These are phyloP conservation scores for Aspergillus novofumigatus DNA, from an alignment of 2,329 filamentous ascomycete genomes.

Conservation along the genomic window DNA sequence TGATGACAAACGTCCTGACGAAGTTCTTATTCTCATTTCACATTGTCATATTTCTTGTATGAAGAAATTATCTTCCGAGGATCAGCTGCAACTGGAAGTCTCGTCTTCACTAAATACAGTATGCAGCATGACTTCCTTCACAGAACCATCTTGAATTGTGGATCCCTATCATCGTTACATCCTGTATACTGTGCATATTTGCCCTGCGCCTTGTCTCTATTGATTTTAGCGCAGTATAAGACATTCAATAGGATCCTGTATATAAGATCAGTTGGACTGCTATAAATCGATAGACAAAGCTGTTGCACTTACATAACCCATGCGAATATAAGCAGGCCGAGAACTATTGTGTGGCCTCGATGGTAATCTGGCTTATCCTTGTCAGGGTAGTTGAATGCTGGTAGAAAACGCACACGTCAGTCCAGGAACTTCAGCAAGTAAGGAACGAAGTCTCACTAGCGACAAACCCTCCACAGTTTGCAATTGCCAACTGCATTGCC, in stretches of 20 bases:
- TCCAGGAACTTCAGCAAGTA: background rate
- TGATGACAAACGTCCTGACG: background rate
- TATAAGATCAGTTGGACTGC: slow-evolving; percentile 1
- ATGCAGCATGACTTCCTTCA: slow-evolving; percentile 27
- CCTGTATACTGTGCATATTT: slow-evolving; percentile 57
- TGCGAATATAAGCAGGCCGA: slow-evolving; percentile 57
- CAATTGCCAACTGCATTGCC: slow-evolving; percentile 61
- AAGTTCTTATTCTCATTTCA: background rate
- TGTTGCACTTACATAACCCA: slow-evolving; percentile 58
- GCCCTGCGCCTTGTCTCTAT: slow-evolving; percentile 57
- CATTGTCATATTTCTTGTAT: background rate
- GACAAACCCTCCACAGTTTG: slow-evolving; percentile 65
- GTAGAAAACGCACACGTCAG: slow-evolving; percentile 9
- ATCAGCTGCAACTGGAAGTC: background rate
- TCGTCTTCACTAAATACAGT: background rate
- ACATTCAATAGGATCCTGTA: slow-evolving; percentile 57
- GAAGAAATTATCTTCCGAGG: background rate
- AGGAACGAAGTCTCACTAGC: slow-evolving; percentile 42
- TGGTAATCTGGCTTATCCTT: slow-evolving; percentile 55
- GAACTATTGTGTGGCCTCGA: slow-evolving; percentile 57
- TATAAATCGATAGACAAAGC: background rate
- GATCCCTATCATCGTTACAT: slow-evolving; percentile 60
- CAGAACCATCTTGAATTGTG: slow-evolving; percentile 57
- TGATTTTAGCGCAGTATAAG: slow-evolving; percentile 60
- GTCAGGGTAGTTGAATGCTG: slow-evolving; percentile 59